Conservation (phyloP, 163 green algal genomes). For the Chloromonas sp. region DNA sequence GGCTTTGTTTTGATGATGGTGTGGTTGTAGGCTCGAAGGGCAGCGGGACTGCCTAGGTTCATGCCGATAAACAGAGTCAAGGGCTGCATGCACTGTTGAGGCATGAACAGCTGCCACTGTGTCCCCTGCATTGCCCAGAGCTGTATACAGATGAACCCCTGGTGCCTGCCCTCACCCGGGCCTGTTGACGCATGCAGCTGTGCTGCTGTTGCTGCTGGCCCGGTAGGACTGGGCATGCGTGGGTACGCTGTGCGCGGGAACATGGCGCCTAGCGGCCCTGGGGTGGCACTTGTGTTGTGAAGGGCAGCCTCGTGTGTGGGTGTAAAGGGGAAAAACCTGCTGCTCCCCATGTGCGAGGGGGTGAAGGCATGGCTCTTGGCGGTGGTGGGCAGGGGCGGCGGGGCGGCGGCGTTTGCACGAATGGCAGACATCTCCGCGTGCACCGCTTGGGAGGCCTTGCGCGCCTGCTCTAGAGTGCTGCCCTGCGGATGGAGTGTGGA, state of each 20-base stretch:
- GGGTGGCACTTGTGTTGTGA: background rate
- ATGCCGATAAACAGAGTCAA: too few relatives aligned
- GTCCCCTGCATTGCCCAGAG: too few relatives aligned
- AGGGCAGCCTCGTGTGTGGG: background rate
- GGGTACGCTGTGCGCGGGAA: background rate
- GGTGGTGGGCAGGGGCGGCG: background rate
- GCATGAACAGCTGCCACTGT: too few relatives aligned
- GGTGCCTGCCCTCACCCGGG: too few relatives aligned
- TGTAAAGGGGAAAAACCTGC: background rate
- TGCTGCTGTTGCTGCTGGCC: too few relatives aligned
- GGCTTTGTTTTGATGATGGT: too few relatives aligned
- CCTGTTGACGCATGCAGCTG: too few relatives aligned
- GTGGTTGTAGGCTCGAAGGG: too few relatives aligned
- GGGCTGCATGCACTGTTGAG: too few relatives aligned
- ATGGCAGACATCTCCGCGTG: conserved; percentile 9
- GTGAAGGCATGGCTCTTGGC: background rate
- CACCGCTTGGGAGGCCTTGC: background rate
- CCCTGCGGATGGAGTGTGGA: background rate
- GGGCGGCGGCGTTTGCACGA: background rate
- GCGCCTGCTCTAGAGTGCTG: conserved; percentile 4
- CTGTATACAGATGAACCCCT: too few relatives aligned
- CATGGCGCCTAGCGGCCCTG: background rate
- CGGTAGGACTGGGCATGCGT: background rate
- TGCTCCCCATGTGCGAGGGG: background rate
- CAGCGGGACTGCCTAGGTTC: too few relatives aligned